Evolutionary conservation across 1,284 basidiomycete species (phyloP).

Genomic region (Ustilago cynodontis): DNA sequence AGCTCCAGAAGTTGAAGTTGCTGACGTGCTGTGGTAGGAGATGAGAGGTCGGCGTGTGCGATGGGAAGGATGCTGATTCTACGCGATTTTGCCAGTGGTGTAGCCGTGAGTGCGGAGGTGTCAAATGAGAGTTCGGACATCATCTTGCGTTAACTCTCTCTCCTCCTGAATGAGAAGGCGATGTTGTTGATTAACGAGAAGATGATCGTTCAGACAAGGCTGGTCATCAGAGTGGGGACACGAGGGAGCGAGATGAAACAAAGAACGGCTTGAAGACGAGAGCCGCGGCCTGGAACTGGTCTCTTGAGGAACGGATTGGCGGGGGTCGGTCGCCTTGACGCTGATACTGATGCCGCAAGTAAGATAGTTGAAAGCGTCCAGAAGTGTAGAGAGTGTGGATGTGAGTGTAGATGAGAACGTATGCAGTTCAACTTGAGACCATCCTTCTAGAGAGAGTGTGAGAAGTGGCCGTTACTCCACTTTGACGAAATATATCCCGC

Average conservation of each 20-base stretch:
- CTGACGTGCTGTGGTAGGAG: constrained; percentile 6
- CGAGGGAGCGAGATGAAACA: no score
- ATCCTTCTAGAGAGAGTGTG: background rate
- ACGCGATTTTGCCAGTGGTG: constrained; percentile 5
- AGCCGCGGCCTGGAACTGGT: no score
- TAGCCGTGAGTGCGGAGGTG: background rate
- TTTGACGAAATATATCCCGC: constrained; percentile 4
- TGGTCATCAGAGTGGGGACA: no score
- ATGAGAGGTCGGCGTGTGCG: constrained; percentile 14
- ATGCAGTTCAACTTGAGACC: background rate
- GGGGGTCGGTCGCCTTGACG: no score
- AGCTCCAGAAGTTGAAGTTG: constrained; percentile 24
- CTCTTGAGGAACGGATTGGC: no score
- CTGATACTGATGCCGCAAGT: background rate
- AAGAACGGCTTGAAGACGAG: no score
- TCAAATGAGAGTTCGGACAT: constrained; percentile 22
- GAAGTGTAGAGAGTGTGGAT: background rate
- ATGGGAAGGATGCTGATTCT: constrained; percentile 23
- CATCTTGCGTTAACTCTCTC: constrained; percentile 11
- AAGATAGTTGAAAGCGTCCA: background rate
- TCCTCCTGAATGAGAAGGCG: background rate
- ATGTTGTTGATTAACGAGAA: background rate
- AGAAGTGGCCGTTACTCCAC: background rate
- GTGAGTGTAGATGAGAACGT: background rate
- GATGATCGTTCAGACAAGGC: no score